Percentiles rank a stretch among this genome's conserved stretches.
Conservation (phyloP, 1,284 basidiomycete genomes). For the Psilocybe mexicana region DNA sequence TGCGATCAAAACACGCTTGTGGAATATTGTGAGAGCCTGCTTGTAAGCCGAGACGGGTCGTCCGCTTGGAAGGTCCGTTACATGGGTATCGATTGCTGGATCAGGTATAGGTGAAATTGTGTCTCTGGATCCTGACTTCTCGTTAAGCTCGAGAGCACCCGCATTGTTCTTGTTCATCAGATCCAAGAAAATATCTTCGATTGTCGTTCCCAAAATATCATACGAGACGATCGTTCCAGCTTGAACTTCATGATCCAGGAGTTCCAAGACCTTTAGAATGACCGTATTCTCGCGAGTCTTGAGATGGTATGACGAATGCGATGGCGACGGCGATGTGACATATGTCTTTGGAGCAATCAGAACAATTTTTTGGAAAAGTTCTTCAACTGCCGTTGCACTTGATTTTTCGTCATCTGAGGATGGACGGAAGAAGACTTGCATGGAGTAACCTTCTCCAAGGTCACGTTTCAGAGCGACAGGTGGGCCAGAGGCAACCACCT, state of each 20-base stretch:
- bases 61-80: constrained; percentile 18
- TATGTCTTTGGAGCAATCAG: constrained; percentile 46
- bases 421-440: constrained; percentile 50
- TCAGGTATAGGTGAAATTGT: constrained; percentile 4
- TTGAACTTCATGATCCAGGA: constrained; percentile 48
- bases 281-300: constrained; percentile 54
- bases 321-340: constrained; percentile 40
- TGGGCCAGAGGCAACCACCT: constrained; percentile 69
- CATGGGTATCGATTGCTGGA: not conserved
- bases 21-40: constrained; percentile 58
- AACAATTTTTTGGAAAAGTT: constrained; percentile 20
- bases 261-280: constrained; percentile 57
- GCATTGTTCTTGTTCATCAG: constrained; percentile 47
- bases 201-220: constrained; percentile 70
- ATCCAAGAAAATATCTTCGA: constrained; percentile 80
- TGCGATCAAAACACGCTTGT: constrained; percentile 67
- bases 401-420: constrained; percentile 20
- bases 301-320: constrained; percentile 52
- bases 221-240: constrained; percentile 49
- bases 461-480: constrained; percentile 73
- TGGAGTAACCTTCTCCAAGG: constrained; percentile 70
- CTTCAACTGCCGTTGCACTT: constrained; percentile 1
- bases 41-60: constrained; percentile 18
- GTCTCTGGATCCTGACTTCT: constrained; percentile 13
- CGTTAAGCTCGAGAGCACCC: constrained; percentile 2